A percentile compares a stretch with the other conserved stretches of the same genome.
Evolutionary conservation across 2,329 filamentous ascomycete species (phyloP).

Genomic region (Scedosporium apiospermum): DNA sequence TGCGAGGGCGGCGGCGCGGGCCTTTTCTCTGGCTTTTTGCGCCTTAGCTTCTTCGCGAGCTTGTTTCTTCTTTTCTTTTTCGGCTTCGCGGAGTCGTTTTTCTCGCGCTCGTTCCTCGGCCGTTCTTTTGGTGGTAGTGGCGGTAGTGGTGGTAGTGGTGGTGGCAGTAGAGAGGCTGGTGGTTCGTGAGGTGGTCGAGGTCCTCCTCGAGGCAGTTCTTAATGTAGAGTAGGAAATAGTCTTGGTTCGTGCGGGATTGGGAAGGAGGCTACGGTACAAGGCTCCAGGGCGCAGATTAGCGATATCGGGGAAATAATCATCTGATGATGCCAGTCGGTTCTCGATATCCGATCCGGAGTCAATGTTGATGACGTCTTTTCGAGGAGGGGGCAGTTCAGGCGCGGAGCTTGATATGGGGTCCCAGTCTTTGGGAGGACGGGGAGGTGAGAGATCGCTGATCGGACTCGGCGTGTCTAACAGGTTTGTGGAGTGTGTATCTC

Average conservation of each 20-base stretch:
- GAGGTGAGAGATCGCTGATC: neutral
- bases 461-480: neutral
- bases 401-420: conserved; percentile 46
- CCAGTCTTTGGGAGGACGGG: conserved; percentile 20
- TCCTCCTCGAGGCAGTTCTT: neutral
- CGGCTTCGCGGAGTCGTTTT: conserved; percentile 38
- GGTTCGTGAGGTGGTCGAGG: neutral
- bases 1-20: conserved; percentile 54
- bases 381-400: conserved; percentile 22
- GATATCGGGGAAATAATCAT: conserved; percentile 14
- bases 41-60: conserved; percentile 53
- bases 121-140: conserved; percentile 17
- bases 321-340: neutral
- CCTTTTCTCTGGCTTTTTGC: conserved; percentile 53
- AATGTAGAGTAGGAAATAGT: neutral
- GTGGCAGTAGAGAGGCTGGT: conserved; percentile 4
- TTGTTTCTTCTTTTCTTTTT: conserved; percentile 44
- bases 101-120: conserved; percentile 28
- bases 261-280: conserved; percentile 19
- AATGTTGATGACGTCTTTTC: conserved; percentile 22
- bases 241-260: conserved; percentile 27
- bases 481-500: neutral
- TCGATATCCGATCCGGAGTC: conserved; percentile 19
- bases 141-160: conserved; percentile 11
- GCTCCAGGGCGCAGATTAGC: neutral